These are phyloP conservation scores for Croton setiger DNA, from an alignment of 441 rosid species.

Conservation along the genomic window DNA sequence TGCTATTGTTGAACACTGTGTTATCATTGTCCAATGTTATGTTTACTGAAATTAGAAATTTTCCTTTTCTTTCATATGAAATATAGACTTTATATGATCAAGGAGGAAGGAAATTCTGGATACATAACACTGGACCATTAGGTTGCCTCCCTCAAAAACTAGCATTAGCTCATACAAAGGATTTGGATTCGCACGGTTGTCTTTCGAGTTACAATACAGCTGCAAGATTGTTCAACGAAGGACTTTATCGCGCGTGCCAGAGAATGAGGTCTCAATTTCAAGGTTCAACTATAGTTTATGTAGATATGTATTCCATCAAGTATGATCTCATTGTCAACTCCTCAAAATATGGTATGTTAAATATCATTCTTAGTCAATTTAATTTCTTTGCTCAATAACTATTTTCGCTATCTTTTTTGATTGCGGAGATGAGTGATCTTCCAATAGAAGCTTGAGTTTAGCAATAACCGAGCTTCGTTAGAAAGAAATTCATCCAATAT, in stretches of 20 bases:
- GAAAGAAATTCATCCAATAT: too few species aligned
- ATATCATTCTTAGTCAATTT: background rate
- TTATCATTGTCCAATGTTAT: too few species aligned
- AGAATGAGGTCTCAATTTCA: conserved; percentile 43
- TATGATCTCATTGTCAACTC: conserved; percentile 65
- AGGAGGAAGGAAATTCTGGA: conserved; percentile 84
- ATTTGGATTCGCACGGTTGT: conserved; percentile 55
- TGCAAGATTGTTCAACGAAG: conserved; percentile 59
- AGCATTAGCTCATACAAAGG: conserved; percentile 38
- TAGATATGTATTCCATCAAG: conserved; percentile 73
- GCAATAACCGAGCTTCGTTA: background rate
- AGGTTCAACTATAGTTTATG: conserved; percentile 53
- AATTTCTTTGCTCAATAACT: background rate
- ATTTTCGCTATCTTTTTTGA: background rate
- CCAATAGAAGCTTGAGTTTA: background rate
- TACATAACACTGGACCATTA: conserved; percentile 80
- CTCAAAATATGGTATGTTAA: conserved; percentile 48
- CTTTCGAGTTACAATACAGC: conserved; percentile 53
- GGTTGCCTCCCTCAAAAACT: conserved; percentile 91
- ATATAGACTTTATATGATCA: conserved; percentile 47
- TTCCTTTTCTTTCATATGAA: background rate
- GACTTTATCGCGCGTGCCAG: conserved; percentile 37
- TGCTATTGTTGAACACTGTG: too few species aligned
- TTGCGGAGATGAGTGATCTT: background rate
- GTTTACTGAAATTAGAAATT: background rate